A percentile compares a stretch with the other conserved stretches of the same genome.
phyloP scores from a whole-genome alignment of 1,284 basidiomycete genomes.

The Apiotrichum domesticum region DNA sequence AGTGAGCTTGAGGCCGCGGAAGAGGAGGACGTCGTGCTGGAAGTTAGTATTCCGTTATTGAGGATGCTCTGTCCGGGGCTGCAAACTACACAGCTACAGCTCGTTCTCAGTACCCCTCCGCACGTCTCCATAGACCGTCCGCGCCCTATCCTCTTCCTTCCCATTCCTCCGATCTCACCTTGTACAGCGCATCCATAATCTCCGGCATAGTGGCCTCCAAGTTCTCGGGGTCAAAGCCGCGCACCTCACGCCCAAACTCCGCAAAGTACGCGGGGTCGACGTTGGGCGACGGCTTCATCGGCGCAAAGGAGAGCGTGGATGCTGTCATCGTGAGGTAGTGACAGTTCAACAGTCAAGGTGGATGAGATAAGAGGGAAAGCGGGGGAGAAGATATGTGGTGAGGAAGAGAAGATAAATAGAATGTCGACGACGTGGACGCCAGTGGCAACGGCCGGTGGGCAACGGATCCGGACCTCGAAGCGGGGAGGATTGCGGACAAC shows the following conservation, averaged over 20 bases:
- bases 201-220: constrained; percentile 55
- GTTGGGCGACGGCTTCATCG: constrained; percentile 57
- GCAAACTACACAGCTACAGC: too few species aligned
- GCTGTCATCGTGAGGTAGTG: not conserved
- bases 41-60: not conserved
- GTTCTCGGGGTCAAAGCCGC: constrained; percentile 57
- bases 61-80: not conserved
- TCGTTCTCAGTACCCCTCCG: too few species aligned
- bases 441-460: too few species aligned
- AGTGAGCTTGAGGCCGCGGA: constrained; percentile 61
- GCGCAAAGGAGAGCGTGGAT: constrained; percentile 28
- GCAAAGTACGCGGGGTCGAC: constrained; percentile 57
- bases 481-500: too few species aligned
- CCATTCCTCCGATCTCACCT: constrained; percentile 46
- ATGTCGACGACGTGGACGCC: too few species aligned
- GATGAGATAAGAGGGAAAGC: too few species aligned
- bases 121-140: too few species aligned
- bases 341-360: too few species aligned
- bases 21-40: constrained; percentile 67
- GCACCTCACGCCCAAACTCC: constrained; percentile 62
- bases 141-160: too few species aligned
- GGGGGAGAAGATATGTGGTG: too few species aligned
- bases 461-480: too few species aligned
- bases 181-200: constrained; percentile 61
- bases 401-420: too few species aligned